phyloP scores from a whole-genome alignment of 352 stramenopile species.

The Globisporangium paddicum region DNA sequence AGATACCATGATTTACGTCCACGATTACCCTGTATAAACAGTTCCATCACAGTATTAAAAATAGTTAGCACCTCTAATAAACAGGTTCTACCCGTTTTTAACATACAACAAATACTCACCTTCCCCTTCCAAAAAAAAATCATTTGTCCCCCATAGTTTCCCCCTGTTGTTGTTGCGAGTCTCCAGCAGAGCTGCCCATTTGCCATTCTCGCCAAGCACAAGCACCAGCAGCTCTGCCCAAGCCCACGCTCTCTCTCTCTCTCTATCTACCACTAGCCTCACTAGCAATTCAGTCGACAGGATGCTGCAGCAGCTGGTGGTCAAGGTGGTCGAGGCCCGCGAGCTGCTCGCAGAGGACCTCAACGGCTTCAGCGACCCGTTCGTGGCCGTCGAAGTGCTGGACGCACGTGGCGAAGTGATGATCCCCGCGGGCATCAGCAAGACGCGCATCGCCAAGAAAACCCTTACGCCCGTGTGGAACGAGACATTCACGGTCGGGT shows the following conservation, averaged over 20 bases:
- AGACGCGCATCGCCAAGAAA: slow-evolving; percentile 43
- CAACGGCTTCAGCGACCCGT: slow-evolving; percentile 74
- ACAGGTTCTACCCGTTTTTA: no score
- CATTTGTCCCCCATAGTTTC: no score
- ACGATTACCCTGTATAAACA: no score
- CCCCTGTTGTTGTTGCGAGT: no score
- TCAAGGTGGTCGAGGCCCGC: slow-evolving; percentile 50
- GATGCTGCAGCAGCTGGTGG: slow-evolving; percentile 28
- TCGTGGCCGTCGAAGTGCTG: slow-evolving; percentile 49
- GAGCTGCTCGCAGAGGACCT: slow-evolving; percentile 57
- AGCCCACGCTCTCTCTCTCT: background rate
- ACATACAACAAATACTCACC: no score
- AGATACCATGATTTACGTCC: no score
- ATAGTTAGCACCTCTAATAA: no score
- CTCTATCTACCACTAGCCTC: background rate
- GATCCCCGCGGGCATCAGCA: slow-evolving; percentile 28
- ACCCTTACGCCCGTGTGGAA: slow-evolving; percentile 52
- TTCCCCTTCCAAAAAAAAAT: no score
- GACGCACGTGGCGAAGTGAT: slow-evolving; percentile 42
- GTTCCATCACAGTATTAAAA: no score
- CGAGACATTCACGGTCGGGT: slow-evolving; percentile 40
- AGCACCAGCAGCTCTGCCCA: background rate
- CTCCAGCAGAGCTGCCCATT: no score
- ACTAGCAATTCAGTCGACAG: no score
- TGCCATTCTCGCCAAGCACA: background rate